phyloP scores from a whole-genome alignment of 768 basidiomycete genomes.

The Gloeophyllum trabeum region DNA sequence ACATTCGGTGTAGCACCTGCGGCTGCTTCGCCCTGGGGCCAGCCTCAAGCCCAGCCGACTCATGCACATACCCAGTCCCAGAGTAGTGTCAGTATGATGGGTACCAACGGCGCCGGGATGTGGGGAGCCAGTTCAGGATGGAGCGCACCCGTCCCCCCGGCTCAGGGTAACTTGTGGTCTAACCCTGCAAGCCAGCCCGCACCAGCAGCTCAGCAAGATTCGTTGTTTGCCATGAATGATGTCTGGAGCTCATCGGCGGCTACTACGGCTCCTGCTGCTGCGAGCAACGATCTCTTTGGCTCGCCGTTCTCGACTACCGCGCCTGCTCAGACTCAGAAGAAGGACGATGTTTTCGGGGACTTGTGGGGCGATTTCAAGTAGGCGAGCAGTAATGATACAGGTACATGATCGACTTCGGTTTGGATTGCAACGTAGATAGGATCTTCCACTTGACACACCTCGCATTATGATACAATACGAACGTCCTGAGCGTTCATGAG shows the following conservation, averaged over 20 bases:
- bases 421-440: too few species aligned
- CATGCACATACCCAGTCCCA: conserved; percentile 27
- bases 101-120: conserved; percentile 37
- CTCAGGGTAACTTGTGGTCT: conserved; percentile 24
- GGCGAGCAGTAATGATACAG: too few species aligned
- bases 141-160: conserved; percentile 24
- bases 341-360: conserved; percentile 75
- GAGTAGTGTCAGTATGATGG: conserved; percentile 44
- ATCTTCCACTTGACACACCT: too few species aligned
- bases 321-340: conserved; percentile 32
- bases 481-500: too few species aligned
- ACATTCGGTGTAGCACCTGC: too few species aligned
- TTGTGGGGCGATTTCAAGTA: conserved; percentile 81
- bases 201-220: conserved; percentile 6
- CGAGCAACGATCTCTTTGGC: conserved; percentile 21
- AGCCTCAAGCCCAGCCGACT: conserved; percentile 2
- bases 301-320: conserved; percentile 16
- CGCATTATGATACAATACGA: too few species aligned
- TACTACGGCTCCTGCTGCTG: conserved; percentile 10
- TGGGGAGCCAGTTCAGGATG: conserved; percentile 67
- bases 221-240: conserved; percentile 31
- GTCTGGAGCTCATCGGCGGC: conserved; percentile 42
- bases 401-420: too few species aligned
- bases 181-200: not conserved
- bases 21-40: conserved; percentile 15